phyloP scores from a whole-genome alignment of 2,329 filamentous ascomycete genomes.

The Paramyrothecium sp. region DNA sequence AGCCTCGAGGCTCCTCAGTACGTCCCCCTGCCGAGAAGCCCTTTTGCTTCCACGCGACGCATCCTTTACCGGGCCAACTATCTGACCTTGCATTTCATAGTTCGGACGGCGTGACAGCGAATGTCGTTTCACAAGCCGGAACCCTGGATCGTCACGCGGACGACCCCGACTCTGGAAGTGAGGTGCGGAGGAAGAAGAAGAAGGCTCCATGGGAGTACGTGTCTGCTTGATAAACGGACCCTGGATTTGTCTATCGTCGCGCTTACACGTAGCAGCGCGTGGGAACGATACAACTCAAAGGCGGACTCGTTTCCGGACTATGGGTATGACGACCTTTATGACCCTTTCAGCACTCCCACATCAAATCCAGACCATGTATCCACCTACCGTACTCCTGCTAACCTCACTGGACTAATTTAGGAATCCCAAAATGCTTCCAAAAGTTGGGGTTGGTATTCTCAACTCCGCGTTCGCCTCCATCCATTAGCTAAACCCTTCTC shows the following conservation, averaged over 20 bases:
- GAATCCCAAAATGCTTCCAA: too few species aligned
- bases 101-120: neutral
- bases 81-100: neutral
- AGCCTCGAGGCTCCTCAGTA: neutral
- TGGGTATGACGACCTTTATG: conserved; percentile 28
- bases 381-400: too few species aligned
- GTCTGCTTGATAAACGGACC: neutral
- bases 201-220: conserved; percentile 29
- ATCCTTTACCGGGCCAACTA: too few species aligned
- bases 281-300: conserved; percentile 32
- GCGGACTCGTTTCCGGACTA: conserved; percentile 40
- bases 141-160: conserved; percentile 24
- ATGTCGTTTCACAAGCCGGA: conserved; percentile 7
- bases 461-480: too few species aligned
- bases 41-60: neutral
- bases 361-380: conserved; percentile 4
- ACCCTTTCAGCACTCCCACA: conserved; percentile 2
- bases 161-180: conserved; percentile 3
- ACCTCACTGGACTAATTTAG: too few species aligned
- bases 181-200: conserved; percentile 16
- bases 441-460: too few species aligned
- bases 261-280: conserved; percentile 21
- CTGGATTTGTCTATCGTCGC: neutral
- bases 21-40: neutral
- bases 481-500: too few species aligned